These are phyloP conservation scores for Aureobasidium sp. DNA, from an alignment of 2,329 filamentous ascomycete species.

Conservation along the genomic window DNA sequence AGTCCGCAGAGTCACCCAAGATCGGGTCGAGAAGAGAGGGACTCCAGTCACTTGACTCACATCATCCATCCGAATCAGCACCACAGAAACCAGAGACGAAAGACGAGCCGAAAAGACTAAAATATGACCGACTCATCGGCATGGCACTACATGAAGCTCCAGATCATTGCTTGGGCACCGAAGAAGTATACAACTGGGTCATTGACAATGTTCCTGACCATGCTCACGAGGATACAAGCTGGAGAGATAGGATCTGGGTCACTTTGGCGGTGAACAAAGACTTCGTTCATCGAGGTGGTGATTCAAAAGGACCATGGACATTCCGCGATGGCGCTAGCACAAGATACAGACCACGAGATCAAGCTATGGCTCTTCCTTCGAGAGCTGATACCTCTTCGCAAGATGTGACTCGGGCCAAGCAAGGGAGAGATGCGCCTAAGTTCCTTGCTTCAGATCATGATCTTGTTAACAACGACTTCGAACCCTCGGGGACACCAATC, in stretches of 20 bases:
- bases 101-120: not conserved
- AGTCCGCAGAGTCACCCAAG: not conserved
- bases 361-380: not conserved
- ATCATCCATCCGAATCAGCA: not conserved
- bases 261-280: constrained; percentile 18
- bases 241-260: constrained; percentile 12
- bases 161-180: constrained; percentile 17
- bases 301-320: not conserved
- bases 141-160: constrained; percentile 24
- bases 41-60: not conserved
- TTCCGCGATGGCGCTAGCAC: not conserved
- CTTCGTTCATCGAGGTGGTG: not conserved
- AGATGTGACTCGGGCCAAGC: not conserved
- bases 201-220: constrained; percentile 22
- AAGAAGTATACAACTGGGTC: constrained; percentile 22
- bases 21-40: not conserved
- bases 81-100: not conserved
- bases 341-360: not conserved
- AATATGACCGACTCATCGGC: constrained; percentile 17
- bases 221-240: constrained; percentile 13
- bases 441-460: not conserved
- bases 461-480: not conserved
- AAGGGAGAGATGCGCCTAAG: not conserved
- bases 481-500: not conserved
- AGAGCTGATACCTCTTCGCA: not conserved